Base-by-base conservation (phyloP, 306 rosid genomes). In the Casuarina equisetifolia region DNA sequence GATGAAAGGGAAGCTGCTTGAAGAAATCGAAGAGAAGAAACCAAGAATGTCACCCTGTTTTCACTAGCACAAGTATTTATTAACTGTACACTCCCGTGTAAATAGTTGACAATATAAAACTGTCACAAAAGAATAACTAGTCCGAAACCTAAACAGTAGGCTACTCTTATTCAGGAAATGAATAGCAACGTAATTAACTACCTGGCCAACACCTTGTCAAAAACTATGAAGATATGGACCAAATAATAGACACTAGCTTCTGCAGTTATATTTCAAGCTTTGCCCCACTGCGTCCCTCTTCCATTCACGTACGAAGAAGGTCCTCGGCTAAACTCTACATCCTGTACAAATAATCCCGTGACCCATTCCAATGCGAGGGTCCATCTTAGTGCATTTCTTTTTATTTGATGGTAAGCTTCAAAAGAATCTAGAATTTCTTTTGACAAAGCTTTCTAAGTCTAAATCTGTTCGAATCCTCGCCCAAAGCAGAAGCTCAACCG, bases 261-360 rank as follows among this genome's bases (percentile, higher is more conserved):
- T 49, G 76, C 51, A 52, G 38, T 16, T 51, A 17, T 35, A 40
- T 68, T 49, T 50, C 38, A 13, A 25, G 4, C 59, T 82, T 82
- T 76, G 20, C 78, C 44, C 54, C 54, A 13, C 35, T 63, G 16
- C 19, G 42, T 74, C 72, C 32, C 58, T 16, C 17, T 36, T 49
- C 73, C 49, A 77, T 53, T 79, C 35, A 54, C 32, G 32, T 71
- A 76, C 80, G 73, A 50, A 70, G 69, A 79, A n/a, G 70, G 44
- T 74, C 76, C 50, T 71, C 75, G 58, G 75, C 74, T 59, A 74
- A 40, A 84, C 91, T 86, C 89, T 72, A 75, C 61, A 72, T 77
- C 73, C 82, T 85, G 90, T 90, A 88, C 91, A 88, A 38, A 12
- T 46, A 4, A 54, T 84, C 78, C 87, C 57, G 83, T 57, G 87